phyloP scores from a whole-genome alignment of 169 alveolate genomes.

The Eimeria sp. region DNA sequence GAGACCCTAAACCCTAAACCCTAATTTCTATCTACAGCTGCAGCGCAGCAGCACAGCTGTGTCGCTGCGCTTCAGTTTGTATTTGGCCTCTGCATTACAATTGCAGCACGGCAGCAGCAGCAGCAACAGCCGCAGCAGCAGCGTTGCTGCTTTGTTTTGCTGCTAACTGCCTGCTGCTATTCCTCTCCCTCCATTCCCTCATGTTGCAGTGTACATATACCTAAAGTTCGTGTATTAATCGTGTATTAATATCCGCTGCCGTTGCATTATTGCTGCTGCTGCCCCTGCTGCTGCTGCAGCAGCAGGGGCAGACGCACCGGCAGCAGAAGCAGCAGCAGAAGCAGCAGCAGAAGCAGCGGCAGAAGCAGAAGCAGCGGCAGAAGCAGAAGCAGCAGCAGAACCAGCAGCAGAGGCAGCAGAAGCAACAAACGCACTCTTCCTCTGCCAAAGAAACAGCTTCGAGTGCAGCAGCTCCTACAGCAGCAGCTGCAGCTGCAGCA shows the following conservation, averaged over 20 bases:
- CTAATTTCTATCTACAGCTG: background rate
- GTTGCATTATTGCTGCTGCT: background rate
- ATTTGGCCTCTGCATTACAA: background rate
- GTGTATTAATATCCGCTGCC: no score
- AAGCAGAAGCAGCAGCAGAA: background rate
- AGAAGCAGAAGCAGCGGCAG: background rate
- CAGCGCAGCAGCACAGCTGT: background rate
- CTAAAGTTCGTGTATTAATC: no score
- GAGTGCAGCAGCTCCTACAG: no score
- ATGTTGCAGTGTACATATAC: background rate
- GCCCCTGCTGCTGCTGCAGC: constrained; percentile 40
- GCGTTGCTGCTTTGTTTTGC: background rate
- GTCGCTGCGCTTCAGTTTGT: background rate
- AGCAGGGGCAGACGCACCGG: background rate
- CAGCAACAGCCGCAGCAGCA: background rate
- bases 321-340: constrained; percentile 25
- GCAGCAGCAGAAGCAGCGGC: background rate
- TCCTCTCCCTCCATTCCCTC: no score
- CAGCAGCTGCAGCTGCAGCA: no score
- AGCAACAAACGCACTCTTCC: no score
- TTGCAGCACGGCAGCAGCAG: background rate
- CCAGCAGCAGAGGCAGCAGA: no score
- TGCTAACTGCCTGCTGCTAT: background rate
- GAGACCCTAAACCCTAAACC: constrained; percentile 6
- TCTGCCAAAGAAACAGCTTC: no score